These are phyloP conservation scores for Fagopyrum esculentum DNA, from an alignment of 148 eudicot genomes.

Conservation along the genomic window DNA sequence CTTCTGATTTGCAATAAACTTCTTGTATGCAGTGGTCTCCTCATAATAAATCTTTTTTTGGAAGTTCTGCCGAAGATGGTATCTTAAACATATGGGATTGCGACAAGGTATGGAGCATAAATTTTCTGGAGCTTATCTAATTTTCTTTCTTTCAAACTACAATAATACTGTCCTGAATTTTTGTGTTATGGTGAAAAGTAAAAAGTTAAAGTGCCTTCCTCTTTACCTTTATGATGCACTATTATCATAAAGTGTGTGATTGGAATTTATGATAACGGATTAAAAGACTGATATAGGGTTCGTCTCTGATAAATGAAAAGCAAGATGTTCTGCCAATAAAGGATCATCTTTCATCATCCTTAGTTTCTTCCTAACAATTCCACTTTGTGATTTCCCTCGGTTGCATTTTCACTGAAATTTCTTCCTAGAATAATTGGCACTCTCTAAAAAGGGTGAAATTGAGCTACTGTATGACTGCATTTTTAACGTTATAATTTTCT, in stretches of 20 bases:
- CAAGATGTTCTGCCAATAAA: not conserved
- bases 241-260: not conserved
- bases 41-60: conserved; percentile 68
- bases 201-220: not conserved
- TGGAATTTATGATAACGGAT: not conserved
- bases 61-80: conserved; percentile 96
- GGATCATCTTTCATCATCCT: not conserved
- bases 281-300: not conserved
- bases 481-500: too few relatives aligned
- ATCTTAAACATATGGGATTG: conserved; percentile 84
- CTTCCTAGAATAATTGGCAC: too few relatives aligned
- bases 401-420: not conserved
- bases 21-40: conserved; percentile 78
- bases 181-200: not conserved
- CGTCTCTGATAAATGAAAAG: not conserved
- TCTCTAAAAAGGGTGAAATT: too few relatives aligned
- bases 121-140: not conserved
- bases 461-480: too few relatives aligned
- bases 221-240: not conserved
- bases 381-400: not conserved
- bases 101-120: conserved; percentile 40
- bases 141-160: not conserved
- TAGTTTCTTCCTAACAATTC: not conserved
- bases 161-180: not conserved
- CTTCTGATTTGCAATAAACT: not conserved